Base-by-base conservation (phyloP, 2,329 filamentous ascomycete genomes). In the Nemania sp. region DNA sequence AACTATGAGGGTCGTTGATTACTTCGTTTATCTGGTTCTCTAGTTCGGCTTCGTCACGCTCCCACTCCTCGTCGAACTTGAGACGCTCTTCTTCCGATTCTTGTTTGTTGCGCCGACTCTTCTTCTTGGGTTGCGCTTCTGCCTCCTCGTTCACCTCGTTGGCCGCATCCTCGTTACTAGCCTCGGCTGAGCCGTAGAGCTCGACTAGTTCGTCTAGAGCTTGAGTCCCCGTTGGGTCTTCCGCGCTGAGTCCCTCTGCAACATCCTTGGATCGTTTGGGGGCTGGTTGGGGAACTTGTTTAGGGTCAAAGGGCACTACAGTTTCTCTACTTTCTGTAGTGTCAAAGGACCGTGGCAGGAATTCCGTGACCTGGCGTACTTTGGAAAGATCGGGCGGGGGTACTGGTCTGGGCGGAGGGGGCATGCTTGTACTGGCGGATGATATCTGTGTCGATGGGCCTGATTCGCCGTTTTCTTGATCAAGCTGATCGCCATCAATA, bases 21-120 rank as follows among this genome's bases (percentile, higher is more conserved):
- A 90, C 85, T 62, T 87, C 84, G 12, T 86, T 84, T 70, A 94
- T 91, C 69, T 92, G 87, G 17, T 82, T 78, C 69, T 91, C 88
- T 0, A 93, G 78, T 49, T 84, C 81, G 64, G 85, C 83, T 69
- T 90, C 89, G 48, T 86, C 84, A 21, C 79, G 77, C 55, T 83
- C 81, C 84, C 86, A 87, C 59, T 87, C 87, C 12, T 87, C 83
- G 54, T 85, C 81, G 58, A 87, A 84, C 1, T 80, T 81, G 49
- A 87, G 74, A 29, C 81, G 80, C 0, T 81, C 74, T 54, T 71
- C 61, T 35, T 60, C 57, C 2, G 65, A 43, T 43, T 66, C 63
- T 5, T 65, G 52, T 47, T 59, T 49, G 7, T 47, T 58, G n/a
- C 56, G 62, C 11, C 62, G 57, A 25, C 54, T 17, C 7, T 57